A percentile compares a stretch with the other conserved stretches of the same genome.
Evolutionary conservation across 305 asterid species (phyloP).

Genomic region (Petunia hybrid): DNA sequence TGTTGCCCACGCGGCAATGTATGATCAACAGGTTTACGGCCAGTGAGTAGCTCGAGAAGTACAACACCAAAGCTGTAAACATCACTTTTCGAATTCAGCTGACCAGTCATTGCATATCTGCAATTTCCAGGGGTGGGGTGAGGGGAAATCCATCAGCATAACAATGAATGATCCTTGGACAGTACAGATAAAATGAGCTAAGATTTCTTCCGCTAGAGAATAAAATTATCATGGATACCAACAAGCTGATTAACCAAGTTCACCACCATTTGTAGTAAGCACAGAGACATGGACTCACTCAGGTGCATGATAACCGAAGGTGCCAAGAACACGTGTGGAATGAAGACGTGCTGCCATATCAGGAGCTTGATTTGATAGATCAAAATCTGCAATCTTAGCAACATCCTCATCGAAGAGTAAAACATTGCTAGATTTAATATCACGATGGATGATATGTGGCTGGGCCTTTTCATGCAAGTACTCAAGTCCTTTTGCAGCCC

Average conservation of each 20-base stretch:
- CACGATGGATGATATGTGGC: slow-evolving; percentile 52
- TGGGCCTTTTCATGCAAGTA: slow-evolving; percentile 51
- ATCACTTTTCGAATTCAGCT: slow-evolving; percentile 76
- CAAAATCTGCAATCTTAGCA: slow-evolving; percentile 52
- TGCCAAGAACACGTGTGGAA: slow-evolving; percentile 56
- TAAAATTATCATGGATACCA: too few relatives aligned
- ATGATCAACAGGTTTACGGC: slow-evolving; percentile 84
- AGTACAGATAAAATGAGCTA: too few relatives aligned
- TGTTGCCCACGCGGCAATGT: slow-evolving; percentile 90
- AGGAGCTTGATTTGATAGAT: slow-evolving; percentile 53
- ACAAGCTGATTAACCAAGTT: too few relatives aligned
- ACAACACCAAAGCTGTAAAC: slow-evolving; percentile 86
- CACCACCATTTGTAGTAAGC: too few relatives aligned
- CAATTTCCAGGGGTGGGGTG: slow-evolving; percentile 1
- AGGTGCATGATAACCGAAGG: slow-evolving; percentile 57
- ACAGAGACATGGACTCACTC: slow-evolving; percentile 39
- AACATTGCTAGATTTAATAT: slow-evolving; percentile 52
- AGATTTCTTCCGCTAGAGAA: background rate
- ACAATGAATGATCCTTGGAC: background rate
- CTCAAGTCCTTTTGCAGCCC: slow-evolving; percentile 53
- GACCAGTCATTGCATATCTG: slow-evolving; percentile 88
- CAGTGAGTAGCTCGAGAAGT: slow-evolving; percentile 78
- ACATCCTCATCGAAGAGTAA: slow-evolving; percentile 48
- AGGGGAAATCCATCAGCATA: background rate
- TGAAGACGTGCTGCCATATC: slow-evolving; percentile 57